Evolutionary conservation across 169 alveolate species (phyloP).

Genomic region (Cryptosporidium parvum): DNA sequence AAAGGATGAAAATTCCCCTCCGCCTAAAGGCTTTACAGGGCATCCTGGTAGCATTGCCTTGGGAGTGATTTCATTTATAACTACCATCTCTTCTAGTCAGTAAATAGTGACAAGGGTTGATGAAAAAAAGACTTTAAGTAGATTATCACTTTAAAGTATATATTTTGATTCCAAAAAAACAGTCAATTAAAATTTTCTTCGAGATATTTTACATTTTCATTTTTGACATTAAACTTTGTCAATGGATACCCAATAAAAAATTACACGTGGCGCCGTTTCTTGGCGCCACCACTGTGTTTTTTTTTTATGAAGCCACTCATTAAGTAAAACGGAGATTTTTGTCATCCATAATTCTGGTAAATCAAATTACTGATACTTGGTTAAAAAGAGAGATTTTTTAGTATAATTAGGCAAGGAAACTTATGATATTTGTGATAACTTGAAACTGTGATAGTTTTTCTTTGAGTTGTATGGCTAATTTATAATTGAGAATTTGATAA

Average conservation of each 20-base stretch:
- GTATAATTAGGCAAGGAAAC: no score
- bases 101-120: not conserved
- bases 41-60: conserved; percentile 65
- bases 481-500: not conserved
- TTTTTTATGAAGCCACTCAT: not conserved
- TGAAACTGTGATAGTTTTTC: not conserved
- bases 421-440: not conserved
- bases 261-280: not conserved
- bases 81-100: not conserved
- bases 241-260: not conserved
- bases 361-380: no score
- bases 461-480: not conserved
- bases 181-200: not conserved
- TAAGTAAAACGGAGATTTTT: not conserved
- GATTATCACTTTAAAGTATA: not conserved
- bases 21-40: conserved; percentile 20
- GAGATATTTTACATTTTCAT: not conserved
- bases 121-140: not conserved
- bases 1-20: conserved; percentile 39
- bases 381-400: no score
- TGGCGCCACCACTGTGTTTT: not conserved
- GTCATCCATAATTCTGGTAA: not conserved
- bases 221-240: not conserved
- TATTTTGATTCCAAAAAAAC: not conserved
- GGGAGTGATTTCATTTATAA: conserved; percentile 21